A percentile compares a stretch with the other conserved stretches of the same genome.
Conservation (phyloP, 129 eudicot species). For the sunflower (Helianthus annuus) region HanXRQr2.0-SUNRISE NC_035441.2:71359931-71360430, state of each 20-base stretch:
- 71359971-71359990: no score
- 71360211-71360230: constrained; percentile 42
- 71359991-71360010: no score
- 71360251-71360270: constrained; percentile 60
- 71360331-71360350: constrained; percentile 66
- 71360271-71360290: constrained; percentile 45
- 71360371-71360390: constrained; percentile 69
- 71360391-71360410: constrained; percentile 60
- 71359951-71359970: no score
- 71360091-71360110: constrained; percentile 54
- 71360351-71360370: constrained; percentile 72
- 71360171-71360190: constrained; percentile 28
- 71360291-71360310: background rate
- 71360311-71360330: constrained; percentile 50
- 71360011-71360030: no score
- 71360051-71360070: constrained; percentile 51
- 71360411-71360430: constrained; percentile 57
- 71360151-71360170: constrained; percentile 32
- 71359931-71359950: no score
- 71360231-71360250: constrained; percentile 54
- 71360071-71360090: constrained; percentile 62
- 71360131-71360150: constrained; percentile 50
- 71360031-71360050: no score
- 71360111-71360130: constrained; percentile 35
- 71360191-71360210: constrained; percentile 36